A percentile compares a stretch with the other conserved stretches of the same genome.
These are phyloP conservation scores for Claviceps sp. DNA, from an alignment of 2,329 filamentous ascomycete species.

Conservation along the genomic window DNA sequence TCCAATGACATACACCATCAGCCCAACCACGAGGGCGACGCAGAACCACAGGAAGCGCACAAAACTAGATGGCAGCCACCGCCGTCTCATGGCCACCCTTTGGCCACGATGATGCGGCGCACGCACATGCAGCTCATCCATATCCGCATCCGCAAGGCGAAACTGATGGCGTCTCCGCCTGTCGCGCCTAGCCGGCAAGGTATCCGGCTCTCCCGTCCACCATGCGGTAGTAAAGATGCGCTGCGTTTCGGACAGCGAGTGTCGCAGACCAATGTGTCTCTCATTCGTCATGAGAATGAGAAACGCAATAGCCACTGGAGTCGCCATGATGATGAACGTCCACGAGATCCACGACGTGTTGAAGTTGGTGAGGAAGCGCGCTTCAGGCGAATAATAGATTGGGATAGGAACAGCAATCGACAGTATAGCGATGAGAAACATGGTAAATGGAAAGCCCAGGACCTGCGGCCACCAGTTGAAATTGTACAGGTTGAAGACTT, in stretches of 20 bases:
- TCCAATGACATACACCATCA: conserved; percentile 53
- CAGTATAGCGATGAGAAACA: conserved; percentile 46
- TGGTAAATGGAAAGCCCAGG: conserved; percentile 50
- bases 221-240: conserved; percentile 53
- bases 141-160: conserved; percentile 24
- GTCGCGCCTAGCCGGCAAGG: conserved; percentile 28
- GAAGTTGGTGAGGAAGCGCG: conserved; percentile 41
- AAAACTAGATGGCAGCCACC: conserved; percentile 53
- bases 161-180: conserved; percentile 9
- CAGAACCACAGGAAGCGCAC: conserved; percentile 59
- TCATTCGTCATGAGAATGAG: conserved; percentile 49
- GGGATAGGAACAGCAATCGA: conserved; percentile 47
- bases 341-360: conserved; percentile 58
- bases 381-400: conserved; percentile 40
- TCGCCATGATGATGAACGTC: conserved; percentile 57
- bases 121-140: conserved; percentile 17
- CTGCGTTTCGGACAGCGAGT: conserved; percentile 51
- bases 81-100: conserved; percentile 30
- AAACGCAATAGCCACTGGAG: conserved; percentile 54
- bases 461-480: conserved; percentile 58
- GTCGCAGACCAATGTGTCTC: conserved; percentile 46
- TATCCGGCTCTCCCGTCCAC: conserved; percentile 47
- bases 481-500: conserved; percentile 57
- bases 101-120: conserved; percentile 14
- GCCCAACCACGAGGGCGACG: conserved; percentile 45